These are phyloP conservation scores for Kwoniella dendrophila DNA, from an alignment of 768 basidiomycete species.

Conservation along the genomic window DNA sequence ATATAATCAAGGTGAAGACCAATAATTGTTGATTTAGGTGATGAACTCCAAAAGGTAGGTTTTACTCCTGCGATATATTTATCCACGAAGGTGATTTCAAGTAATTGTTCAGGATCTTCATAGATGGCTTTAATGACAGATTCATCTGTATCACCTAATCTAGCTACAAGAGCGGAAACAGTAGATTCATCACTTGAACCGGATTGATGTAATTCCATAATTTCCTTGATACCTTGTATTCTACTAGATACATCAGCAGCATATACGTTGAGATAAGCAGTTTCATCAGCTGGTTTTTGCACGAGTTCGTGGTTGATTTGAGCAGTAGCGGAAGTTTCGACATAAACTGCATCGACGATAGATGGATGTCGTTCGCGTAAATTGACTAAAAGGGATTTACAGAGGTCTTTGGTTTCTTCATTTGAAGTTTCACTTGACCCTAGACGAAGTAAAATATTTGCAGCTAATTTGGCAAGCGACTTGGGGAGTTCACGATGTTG, in stretches of 20 bases:
- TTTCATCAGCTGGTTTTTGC: constrained; percentile 13
- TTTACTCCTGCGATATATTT: constrained; percentile 41
- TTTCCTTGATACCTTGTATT: constrained; percentile 60
- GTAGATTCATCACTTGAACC: constrained; percentile 55
- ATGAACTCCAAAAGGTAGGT: constrained; percentile 24
- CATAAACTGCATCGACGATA: constrained; percentile 32
- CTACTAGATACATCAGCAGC: constrained; percentile 68
- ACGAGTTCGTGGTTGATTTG: constrained; percentile 17
- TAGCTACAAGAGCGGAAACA: constrained; percentile 67
- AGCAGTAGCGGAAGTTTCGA: constrained; percentile 14
- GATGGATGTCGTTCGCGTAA: constrained; percentile 42
- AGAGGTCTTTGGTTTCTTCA: constrained; percentile 11
- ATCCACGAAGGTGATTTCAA: constrained; percentile 52
- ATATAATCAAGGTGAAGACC: constrained; percentile 61
- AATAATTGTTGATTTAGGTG: constrained; percentile 43
- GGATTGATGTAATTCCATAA: constrained; percentile 13
- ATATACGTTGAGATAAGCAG: constrained; percentile 50
- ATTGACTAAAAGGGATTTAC: constrained; percentile 26
- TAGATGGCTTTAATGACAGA: constrained; percentile 72
- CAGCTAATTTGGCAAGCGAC: constrained; percentile 21
- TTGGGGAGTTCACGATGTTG: constrained; percentile 24
- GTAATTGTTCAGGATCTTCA: constrained; percentile 59
- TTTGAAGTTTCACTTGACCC: constrained; percentile 14
- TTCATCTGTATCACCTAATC: constrained; percentile 67
- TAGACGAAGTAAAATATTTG: constrained; percentile 11